A percentile compares a stretch with the other conserved stretches of the same genome.
Conservation (phyloP, 768 basidiomycete genomes). For the Tulasnella calospora region DNA sequence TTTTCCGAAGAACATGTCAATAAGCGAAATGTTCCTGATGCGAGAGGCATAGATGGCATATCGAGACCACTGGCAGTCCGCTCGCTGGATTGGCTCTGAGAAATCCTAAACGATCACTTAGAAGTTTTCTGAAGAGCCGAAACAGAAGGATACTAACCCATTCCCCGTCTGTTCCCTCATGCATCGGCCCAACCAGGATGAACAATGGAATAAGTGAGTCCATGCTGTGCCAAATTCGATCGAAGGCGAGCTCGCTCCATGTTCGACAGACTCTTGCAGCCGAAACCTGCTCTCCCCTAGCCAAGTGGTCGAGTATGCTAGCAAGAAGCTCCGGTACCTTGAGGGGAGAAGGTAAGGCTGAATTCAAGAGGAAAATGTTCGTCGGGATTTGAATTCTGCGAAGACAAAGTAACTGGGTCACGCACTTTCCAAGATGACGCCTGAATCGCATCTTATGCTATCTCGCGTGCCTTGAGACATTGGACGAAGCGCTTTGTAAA, state of each 20-base stretch:
- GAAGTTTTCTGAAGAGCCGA: neutral
- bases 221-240: neutral
- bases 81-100: neutral
- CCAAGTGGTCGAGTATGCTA: neutral
- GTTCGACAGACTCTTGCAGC: neutral
- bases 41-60: neutral
- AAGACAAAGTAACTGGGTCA: neutral
- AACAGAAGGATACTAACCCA: neutral
- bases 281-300: neutral
- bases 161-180: neutral
- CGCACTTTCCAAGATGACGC: too few relatives aligned
- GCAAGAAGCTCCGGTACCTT: neutral
- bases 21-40: neutral
- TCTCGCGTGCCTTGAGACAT: too few relatives aligned
- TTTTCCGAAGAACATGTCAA: neutral
- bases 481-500: too few relatives aligned
- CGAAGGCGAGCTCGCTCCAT: neutral
- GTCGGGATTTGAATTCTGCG: too few relatives aligned
- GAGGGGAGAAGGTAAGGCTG: neutral
- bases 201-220: neutral
- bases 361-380: neutral
- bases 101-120: neutral
- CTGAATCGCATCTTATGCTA: too few relatives aligned
- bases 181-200: neutral
- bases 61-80: neutral